These are phyloP conservation scores for Peltaster fructicola DNA, from an alignment of 2,329 filamentous ascomycete species.

Conservation along the genomic window DNA sequence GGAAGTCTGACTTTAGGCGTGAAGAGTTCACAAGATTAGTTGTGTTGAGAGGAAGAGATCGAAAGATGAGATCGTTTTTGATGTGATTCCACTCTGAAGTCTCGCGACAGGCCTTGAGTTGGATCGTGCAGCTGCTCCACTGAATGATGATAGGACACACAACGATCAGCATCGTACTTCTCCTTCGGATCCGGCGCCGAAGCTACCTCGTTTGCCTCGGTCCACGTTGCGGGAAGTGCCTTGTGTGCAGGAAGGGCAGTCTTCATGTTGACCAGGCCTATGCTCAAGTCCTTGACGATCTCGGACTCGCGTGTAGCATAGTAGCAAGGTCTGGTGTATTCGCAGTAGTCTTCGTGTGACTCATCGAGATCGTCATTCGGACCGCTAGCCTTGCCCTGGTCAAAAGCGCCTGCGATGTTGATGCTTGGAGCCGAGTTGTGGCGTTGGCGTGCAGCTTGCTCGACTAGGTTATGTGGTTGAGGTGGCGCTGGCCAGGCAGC, in stretches of 20 bases:
- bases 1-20: no score
- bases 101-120: no score
- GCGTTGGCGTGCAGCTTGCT: no score
- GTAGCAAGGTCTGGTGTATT: slow-evolving; percentile 26
- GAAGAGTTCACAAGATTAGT: no score
- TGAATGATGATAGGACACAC: no score
- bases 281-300: slow-evolving; percentile 25
- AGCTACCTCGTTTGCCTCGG: slow-evolving; percentile 26
- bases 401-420: slow-evolving; percentile 1
- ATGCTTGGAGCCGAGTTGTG: slow-evolving; percentile 8
- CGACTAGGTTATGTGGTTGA: slow-evolving; percentile 5
- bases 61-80: slow-evolving; percentile 32
- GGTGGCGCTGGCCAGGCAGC: slow-evolving; percentile 9
- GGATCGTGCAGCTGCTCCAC: no score
- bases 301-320: slow-evolving; percentile 28
- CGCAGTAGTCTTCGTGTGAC: slow-evolving; percentile 22
- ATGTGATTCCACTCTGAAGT: slow-evolving; percentile 35
- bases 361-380: slow-evolving; percentile 3
- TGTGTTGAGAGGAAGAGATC: slow-evolving; percentile 20
- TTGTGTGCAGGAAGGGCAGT: slow-evolving; percentile 25
- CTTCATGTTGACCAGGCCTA: slow-evolving; percentile 28
- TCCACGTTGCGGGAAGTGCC: slow-evolving; percentile 25
- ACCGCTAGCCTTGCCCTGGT: slow-evolving; percentile 1
- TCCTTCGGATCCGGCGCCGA: slow-evolving; percentile 20
- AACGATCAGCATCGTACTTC: no score